Conservation (phyloP, 768 basidiomycete species). For the Tephrocybe sp. region DNA sequence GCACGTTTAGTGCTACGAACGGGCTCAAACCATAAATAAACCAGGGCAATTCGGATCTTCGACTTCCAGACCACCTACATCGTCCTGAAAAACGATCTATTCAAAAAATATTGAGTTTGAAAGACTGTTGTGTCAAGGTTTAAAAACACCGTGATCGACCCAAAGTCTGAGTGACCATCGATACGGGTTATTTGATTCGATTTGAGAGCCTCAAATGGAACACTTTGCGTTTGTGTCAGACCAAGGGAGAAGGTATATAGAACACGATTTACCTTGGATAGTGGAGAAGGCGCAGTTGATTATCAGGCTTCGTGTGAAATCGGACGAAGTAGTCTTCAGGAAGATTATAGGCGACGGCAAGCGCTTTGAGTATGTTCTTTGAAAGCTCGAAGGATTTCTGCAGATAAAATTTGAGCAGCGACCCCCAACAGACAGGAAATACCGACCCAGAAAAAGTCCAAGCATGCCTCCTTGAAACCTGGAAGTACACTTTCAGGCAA, state of each 20-base stretch:
- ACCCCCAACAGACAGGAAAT: constrained; percentile 14
- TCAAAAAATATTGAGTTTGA: neutral
- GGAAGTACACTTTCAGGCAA: constrained; percentile 50
- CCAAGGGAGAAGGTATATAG: neutral
- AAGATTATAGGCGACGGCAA: constrained; percentile 45
- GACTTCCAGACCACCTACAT: constrained; percentile 61
- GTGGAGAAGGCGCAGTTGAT: constrained; percentile 58
- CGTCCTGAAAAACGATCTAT: constrained; percentile 56
- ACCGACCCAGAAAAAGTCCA: constrained; percentile 50
- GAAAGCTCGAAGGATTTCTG: constrained; percentile 44
- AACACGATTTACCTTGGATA: constrained; percentile 44
- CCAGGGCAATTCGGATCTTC: constrained; percentile 52
- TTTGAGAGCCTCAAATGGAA: constrained; percentile 30
- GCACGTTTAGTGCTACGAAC: neutral
- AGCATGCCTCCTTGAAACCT: constrained; percentile 51
- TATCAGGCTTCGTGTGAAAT: constrained; percentile 44
- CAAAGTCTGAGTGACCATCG: constrained; percentile 55
- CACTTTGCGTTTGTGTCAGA: constrained; percentile 19
- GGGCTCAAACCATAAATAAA: constrained; percentile 32
- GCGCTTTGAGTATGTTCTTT: constrained; percentile 43
- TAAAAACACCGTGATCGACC: constrained; percentile 43
- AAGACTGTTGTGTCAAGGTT: neutral
- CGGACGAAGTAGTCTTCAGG: constrained; percentile 44
- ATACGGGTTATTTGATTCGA: constrained; percentile 41
- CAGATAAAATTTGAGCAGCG: neutral